Evolutionary conservation across 2,329 filamentous ascomycete species (phyloP), one percentile per base, ranked within the genome.

Genomic region (Aureobasidium sp.): DNA sequence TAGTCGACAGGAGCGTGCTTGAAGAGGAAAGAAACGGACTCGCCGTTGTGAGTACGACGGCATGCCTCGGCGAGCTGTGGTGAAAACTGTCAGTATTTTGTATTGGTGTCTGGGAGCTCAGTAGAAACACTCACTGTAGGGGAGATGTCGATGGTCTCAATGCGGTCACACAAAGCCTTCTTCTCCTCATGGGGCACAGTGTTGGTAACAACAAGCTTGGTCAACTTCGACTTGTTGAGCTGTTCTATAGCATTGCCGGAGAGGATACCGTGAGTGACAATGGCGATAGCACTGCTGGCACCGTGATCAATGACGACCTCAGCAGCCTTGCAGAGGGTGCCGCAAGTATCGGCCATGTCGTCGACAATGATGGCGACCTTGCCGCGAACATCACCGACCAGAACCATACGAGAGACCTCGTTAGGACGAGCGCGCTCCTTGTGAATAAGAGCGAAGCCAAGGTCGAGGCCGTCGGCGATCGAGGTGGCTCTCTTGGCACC

Each of bases 271-370:
- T 97, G 93, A 0, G 93, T 97, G 63, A 97, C 94, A 67, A 97
- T 95, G 27, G 94, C 94, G 66, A 96, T 90, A 41, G 96, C 92
- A 72, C 95, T 86, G 67, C 85, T 86, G 1, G 94, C 93, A 36
- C 91, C 90, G 71, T 97, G 88, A 69, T 90, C 83, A 74, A 93
- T 90, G 59, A 97, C 84, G 0, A 92, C 93, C 63, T 90, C 87
- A 17, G 93, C 94, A 2, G 92, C 94, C 79, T 97, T 97, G 74
- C 82, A 85, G 13, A 89, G 80, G 1, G 91, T 96, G 68, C 92
- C 92, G 74, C 92, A 97, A 4, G 93, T 97, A 73, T 97, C 93
- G 36, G 92, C 92, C 91, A 97, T 97, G 74, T 97, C 93, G 74
- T 97, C 93, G 52, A 99, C 93, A 53, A 99, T 86, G 71, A 99